Conservation (phyloP, 805 yeast genomes). For the Lachancea sp. region DNA sequence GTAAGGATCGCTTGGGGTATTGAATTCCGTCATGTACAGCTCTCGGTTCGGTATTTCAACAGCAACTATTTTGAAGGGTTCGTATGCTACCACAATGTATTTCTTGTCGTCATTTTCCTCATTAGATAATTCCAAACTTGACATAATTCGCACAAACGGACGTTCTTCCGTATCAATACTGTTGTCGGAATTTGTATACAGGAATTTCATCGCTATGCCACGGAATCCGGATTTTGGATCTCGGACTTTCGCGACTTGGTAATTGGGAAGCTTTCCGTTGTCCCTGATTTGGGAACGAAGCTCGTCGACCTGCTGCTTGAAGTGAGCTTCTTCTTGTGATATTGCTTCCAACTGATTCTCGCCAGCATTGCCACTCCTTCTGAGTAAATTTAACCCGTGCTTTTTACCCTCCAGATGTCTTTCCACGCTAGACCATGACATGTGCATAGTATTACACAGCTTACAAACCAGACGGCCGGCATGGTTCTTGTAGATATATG, state of each 20-base stretch:
- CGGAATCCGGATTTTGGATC: slow-evolving; percentile 49
- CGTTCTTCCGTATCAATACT: slow-evolving; percentile 35
- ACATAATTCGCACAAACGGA: slow-evolving; percentile 61
- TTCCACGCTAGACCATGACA: slow-evolving; percentile 71
- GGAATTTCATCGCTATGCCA: slow-evolving; percentile 63
- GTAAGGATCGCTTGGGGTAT: slow-evolving; percentile 15
- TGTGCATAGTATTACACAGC: slow-evolving; percentile 77
- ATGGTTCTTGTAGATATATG: slow-evolving; percentile 78
- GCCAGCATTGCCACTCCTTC: slow-evolving; percentile 42
- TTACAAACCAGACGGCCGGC: slow-evolving; percentile 81
- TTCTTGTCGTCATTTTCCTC: slow-evolving; percentile 43
- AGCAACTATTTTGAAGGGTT: slow-evolving; percentile 81
- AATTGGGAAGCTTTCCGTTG: slow-evolving; percentile 46
- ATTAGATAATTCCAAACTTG: slow-evolving; percentile 59
- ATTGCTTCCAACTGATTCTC: slow-evolving; percentile 29
- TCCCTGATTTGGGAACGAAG: slow-evolving; percentile 13
- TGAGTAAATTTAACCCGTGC: slow-evolving; percentile 68
- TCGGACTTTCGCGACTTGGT: slow-evolving; percentile 59
- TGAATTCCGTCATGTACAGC: slow-evolving; percentile 35
- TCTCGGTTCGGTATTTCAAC: slow-evolving; percentile 60
- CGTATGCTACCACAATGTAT: slow-evolving; percentile 75
- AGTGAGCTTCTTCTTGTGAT: slow-evolving; percentile 22
- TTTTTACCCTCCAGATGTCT: slow-evolving; percentile 80
- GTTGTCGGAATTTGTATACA: slow-evolving; percentile 44
- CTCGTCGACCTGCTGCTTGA: slow-evolving; percentile 18